Conservation (phyloP, 2,329 filamentous ascomycete species). For the Cladosporium sphaerospermum region DNA sequence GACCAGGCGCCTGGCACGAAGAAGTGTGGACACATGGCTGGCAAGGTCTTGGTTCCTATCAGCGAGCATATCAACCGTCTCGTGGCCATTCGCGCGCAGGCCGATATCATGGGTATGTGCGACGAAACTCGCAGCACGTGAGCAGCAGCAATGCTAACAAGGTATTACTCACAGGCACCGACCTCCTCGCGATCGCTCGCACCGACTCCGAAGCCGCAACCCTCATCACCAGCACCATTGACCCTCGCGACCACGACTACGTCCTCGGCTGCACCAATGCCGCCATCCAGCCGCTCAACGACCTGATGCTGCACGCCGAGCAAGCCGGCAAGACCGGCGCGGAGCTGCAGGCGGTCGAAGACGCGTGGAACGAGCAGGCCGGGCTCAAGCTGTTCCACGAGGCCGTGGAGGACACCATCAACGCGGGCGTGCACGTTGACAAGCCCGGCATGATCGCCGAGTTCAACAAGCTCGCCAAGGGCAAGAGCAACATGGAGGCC, state of each 20-base stretch:
- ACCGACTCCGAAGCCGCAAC: conserved; percentile 98
- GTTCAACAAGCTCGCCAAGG: conserved; percentile 63
- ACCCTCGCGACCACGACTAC: conserved; percentile 90
- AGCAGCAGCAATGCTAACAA: neutral
- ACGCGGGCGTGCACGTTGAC: conserved; percentile 58
- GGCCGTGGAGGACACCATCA: conserved; percentile 77
- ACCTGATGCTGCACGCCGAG: conserved; percentile 86
- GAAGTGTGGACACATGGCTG: conserved; percentile 99
- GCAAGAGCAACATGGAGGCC: conserved; percentile 80
- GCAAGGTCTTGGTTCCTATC: conserved; percentile 94
- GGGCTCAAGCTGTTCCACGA: conserved; percentile 84
- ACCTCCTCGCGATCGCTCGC: conserved; percentile 84
- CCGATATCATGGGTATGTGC: conserved; percentile 84
- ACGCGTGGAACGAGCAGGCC: conserved; percentile 74
- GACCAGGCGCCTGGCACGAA: conserved; percentile 97
- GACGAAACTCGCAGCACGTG: neutral
- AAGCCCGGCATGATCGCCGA: conserved; percentile 61
- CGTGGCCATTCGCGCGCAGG: conserved; percentile 92
- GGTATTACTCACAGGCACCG: conserved; percentile 50
- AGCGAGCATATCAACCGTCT: conserved; percentile 97
- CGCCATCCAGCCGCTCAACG: conserved; percentile 72
- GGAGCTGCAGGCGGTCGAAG: conserved; percentile 85
- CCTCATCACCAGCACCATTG: conserved; percentile 92
- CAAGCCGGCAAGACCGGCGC: conserved; percentile 70
- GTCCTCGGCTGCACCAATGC: conserved; percentile 87